phyloP scores from a whole-genome alignment of 1,284 basidiomycete species.

The Ustilago bromivora region DNA sequence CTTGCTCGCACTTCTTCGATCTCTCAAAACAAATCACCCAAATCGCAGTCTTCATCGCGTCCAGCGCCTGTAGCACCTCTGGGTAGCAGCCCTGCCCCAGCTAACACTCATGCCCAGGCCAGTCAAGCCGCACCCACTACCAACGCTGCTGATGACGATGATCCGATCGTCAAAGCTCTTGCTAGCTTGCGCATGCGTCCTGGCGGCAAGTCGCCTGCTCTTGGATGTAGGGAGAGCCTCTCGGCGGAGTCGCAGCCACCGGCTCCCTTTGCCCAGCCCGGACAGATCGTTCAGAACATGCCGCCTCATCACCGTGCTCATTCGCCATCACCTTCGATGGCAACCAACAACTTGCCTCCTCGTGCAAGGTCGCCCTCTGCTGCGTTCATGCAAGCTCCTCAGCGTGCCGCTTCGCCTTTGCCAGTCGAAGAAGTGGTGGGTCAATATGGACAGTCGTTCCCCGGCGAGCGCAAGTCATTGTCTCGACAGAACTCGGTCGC shows the following conservation, averaged over 20 bases:
- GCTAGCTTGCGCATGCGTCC: constrained; percentile 72
- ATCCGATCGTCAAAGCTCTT: constrained; percentile 82
- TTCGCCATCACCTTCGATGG: constrained; percentile 49
- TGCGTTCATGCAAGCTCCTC: constrained; percentile 80
- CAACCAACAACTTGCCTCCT: constrained; percentile 37
- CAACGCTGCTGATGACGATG: constrained; percentile 72
- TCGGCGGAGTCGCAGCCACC: constrained; percentile 30
- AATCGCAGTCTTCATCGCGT: constrained; percentile 33
- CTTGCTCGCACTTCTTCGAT: constrained; percentile 62
- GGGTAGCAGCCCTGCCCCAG: constrained; percentile 4
- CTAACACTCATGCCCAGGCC: constrained; percentile 1
- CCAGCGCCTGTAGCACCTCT: constrained; percentile 37
- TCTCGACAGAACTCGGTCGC: constrained; percentile 63
- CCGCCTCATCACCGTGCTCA: constrained; percentile 45
- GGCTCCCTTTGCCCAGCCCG: constrained; percentile 39
- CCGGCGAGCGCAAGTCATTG: constrained; percentile 78
- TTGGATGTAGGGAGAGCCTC: constrained; percentile 46
- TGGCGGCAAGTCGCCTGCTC: constrained; percentile 53
- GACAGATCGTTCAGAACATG: constrained; percentile 47
- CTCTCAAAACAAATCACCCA: constrained; percentile 38
- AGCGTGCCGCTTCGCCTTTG: constrained; percentile 73
- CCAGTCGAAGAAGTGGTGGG: constrained; percentile 80
- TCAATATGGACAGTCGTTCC: constrained; percentile 85
- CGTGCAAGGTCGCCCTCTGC: constrained; percentile 80
- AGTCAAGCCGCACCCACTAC: constrained; percentile 12